phyloP scores from a whole-genome alignment of 2,329 filamentous ascomycete species.

The Aspergillus sp. region DNA sequence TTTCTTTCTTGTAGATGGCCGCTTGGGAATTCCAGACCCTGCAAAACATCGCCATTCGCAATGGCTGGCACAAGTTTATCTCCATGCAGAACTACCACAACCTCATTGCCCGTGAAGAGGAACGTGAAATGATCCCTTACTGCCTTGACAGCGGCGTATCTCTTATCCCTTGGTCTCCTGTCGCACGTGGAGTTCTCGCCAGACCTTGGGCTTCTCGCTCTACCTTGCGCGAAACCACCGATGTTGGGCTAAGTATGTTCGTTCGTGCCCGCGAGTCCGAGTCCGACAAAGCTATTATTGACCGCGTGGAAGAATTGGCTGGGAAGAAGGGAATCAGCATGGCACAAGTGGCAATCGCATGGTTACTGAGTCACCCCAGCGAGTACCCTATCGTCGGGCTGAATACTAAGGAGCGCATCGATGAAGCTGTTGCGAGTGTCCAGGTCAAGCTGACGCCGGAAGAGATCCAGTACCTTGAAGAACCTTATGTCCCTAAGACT shows the following conservation, averaged over 20 bases:
- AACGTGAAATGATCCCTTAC: slow-evolving; percentile 46
- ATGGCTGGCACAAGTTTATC: slow-evolving; percentile 51
- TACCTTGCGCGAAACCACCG: slow-evolving; percentile 43
- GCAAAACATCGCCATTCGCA: slow-evolving; percentile 47
- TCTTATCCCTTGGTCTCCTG: slow-evolving; percentile 39
- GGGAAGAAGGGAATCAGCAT: slow-evolving; percentile 58
- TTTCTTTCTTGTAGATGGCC: slow-evolving; percentile 40
- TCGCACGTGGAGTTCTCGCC: slow-evolving; percentile 46
- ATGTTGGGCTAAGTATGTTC: slow-evolving; percentile 40
- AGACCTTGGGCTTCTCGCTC: slow-evolving; percentile 44
- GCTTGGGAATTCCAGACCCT: slow-evolving; percentile 52
- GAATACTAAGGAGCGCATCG: slow-evolving; percentile 56
- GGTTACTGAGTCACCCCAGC: slow-evolving; percentile 55
- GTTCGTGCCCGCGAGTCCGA: slow-evolving; percentile 44
- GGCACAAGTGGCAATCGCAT: slow-evolving; percentile 63
- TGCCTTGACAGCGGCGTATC: slow-evolving; percentile 38
- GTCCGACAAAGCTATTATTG: slow-evolving; percentile 52
- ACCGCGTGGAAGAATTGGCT: slow-evolving; percentile 57
- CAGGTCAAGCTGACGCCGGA: slow-evolving; percentile 53
- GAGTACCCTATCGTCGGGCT: slow-evolving; percentile 62
- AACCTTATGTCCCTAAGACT: slow-evolving; percentile 56
- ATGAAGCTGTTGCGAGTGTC: slow-evolving; percentile 55
- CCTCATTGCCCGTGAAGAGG: slow-evolving; percentile 47
- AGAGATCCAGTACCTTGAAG: slow-evolving; percentile 61
- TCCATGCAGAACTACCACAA: slow-evolving; percentile 54